Base-by-base conservation (phyloP, 1,139 yeast species). In the Geotrichum histeridarum region DNA sequence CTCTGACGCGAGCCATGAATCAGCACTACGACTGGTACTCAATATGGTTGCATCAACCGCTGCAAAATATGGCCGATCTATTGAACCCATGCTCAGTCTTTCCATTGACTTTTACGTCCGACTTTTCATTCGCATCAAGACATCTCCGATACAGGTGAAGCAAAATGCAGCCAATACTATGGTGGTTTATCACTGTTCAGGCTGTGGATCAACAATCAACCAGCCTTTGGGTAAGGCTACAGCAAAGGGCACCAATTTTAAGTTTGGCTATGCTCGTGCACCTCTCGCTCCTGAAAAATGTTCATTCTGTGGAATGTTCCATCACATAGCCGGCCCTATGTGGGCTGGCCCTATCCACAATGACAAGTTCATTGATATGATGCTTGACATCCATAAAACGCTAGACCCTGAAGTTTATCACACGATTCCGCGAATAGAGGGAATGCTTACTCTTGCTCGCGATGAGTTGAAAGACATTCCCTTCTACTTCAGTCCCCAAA, bases 241-340 rank as follows among this genome's bases (percentile, higher is more conserved):
- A 61, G 71, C 59, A 57, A 68, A 61, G 57, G 74, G 70, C 47
- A 69, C 71, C 37, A 64, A 71, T 46, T 62, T 70, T 59, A 83
- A 83, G 63, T 82, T 70, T 60, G 77, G 82, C 2, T 72, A 77
- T 47, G 81, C 86, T 1, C 79, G 76, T 57, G 86, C 83, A 1
- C 81, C 84, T 0, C 76, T 80, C 2, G 76, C 80, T 2, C 77
- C 80, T 6, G 69, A 76, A 4, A 68, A 35, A 18, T 94, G 99
- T 71, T 67, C 75, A 43, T 83, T 76, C 69, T 93, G 99, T 72
- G 85, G 81, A 1, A 77, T 77, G 55, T 76, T 79, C 4, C 80
- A 80, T 66, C 95, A 86, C 66, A 69, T 93, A 43, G 93, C 94
- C 1, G 99, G 99, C 1, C 99, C 99, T 55, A 88, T 93, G 96